phyloP scores from a whole-genome alignment of 2,329 filamentous ascomycete genomes.

The Beauveria sp. region DNA sequence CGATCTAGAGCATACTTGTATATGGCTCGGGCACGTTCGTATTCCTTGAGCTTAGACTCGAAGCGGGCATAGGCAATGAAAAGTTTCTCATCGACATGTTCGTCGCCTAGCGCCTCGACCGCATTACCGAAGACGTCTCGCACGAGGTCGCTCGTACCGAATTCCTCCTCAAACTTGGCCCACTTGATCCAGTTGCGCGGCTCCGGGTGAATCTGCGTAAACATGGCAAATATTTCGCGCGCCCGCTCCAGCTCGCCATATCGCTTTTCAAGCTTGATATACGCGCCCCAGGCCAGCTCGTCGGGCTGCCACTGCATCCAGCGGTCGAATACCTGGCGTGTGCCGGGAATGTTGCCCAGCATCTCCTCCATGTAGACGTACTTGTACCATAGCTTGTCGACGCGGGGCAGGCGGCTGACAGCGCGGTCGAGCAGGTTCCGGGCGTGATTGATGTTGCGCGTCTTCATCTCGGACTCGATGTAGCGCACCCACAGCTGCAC shows the following conservation, averaged over 20 bases:
- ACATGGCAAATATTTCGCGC: conserved; percentile 81
- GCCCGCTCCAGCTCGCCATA: conserved; percentile 88
- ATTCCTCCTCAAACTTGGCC: conserved; percentile 95
- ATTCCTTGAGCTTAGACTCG: conserved; percentile 90
- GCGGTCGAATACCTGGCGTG: conserved; percentile 87
- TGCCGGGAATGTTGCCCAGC: conserved; percentile 86
- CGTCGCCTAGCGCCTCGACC: conserved; percentile 83
- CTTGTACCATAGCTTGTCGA: conserved; percentile 98
- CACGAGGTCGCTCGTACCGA: conserved; percentile 83
- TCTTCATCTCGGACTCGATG: conserved; percentile 92
- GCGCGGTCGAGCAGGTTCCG: conserved; percentile 89
- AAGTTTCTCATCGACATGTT: conserved; percentile 91
- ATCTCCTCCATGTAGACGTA: conserved; percentile 99
- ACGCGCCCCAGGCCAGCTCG: conserved; percentile 89
- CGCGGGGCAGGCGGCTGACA: conserved; percentile 81
- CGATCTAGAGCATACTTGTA: conserved; percentile 96
- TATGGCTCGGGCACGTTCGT: conserved; percentile 86
- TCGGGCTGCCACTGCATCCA: conserved; percentile 99
- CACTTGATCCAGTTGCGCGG: conserved; percentile 98
- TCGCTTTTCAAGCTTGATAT: conserved; percentile 94
- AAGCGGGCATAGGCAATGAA: conserved; percentile 96
- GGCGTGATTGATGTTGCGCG: conserved; percentile 90
- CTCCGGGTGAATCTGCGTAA: conserved; percentile 88
- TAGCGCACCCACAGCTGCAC: conserved; percentile 87
- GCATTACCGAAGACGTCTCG: conserved; percentile 85